Evolutionary conservation across 495 filamentous ascomycete genomes (phyloP), one percentile per base, ranked within the genome.

Genomic region (Penicillium cataractarum): DNA sequence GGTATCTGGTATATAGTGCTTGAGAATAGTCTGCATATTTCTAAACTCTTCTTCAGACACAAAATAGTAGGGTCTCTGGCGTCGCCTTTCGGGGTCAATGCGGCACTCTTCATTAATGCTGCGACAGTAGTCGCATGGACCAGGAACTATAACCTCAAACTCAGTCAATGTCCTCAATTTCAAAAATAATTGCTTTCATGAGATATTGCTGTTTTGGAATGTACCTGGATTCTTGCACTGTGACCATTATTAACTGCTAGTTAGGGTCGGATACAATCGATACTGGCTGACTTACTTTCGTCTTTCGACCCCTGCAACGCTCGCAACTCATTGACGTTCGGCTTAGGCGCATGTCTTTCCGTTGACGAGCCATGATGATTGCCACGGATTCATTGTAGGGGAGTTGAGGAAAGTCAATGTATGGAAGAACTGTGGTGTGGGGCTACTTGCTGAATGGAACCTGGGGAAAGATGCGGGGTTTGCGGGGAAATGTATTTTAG

Each of bases 221-320:
- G 40, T 19, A 44, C 40, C 40, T 44, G 40, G 40, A 44, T 44
- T n/a, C 17, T 44, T 44, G 40, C 40, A 44, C 40, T 44, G 40
- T 19, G 9, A n/a, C 7, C 19, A 19, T 21, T 5, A 7, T 4
- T n/a, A 44, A 6, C n/a, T 6, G 40, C 17, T 40, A 40, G 40
- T 19, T 44, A 44, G 40, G 8, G 21, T 44, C 2, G n/a, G n/a
- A 44, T 9, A 9, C 21, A 6, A n/a, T 44, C n/a, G 40, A n/a
- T 19, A 21, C 8, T 44, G 40, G 40, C 4, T 44, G 6, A 10
- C 40, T 19, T 44, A 44, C 40, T 44, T 44, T 44, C 19, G 40
- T 44, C 17, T 44, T 44, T 19, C 40, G 40, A 44, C 40, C 19
- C 40, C 19, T 44, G 6, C 40, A 44, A 44, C 40, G 40, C n/a